These are phyloP conservation scores for Arabidopsis arenosa DNA, from an alignment of 345 rosid genomes.

Conservation along the genomic window DNA sequence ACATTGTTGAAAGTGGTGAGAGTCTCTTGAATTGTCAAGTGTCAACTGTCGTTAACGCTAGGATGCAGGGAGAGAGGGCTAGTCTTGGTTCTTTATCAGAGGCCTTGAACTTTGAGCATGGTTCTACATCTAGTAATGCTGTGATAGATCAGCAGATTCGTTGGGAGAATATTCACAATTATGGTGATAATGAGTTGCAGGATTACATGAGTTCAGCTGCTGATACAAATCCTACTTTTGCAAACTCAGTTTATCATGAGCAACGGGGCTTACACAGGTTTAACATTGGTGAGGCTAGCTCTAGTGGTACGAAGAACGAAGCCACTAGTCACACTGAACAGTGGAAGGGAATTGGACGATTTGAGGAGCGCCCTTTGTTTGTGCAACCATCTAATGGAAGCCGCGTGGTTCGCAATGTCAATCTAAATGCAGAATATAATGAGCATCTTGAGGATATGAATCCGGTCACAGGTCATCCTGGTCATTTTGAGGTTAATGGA, in stretches of 20 bases:
- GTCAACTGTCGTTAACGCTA: constrained; percentile 41
- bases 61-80: constrained; percentile 91
- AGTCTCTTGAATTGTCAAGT: constrained; percentile 33
- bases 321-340: constrained; percentile 47
- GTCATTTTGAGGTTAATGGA: constrained; percentile 48
- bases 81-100: constrained; percentile 76
- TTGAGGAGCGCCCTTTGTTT: constrained; percentile 60
- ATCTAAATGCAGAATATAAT: constrained; percentile 61
- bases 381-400: constrained; percentile 53
- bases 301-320: constrained; percentile 54
- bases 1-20: constrained; percentile 38
- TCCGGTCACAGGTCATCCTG: constrained; percentile 53
- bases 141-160: constrained; percentile 63
- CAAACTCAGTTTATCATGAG: constrained; percentile 59
- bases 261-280: constrained; percentile 56
- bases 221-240: constrained; percentile 46
- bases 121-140: constrained; percentile 68
- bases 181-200: constrained; percentile 53
- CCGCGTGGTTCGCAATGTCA: constrained; percentile 54
- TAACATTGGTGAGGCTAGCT: constrained; percentile 48
- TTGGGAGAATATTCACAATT: constrained; percentile 67
- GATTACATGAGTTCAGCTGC: constrained; percentile 58
- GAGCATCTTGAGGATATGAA: constrained; percentile 53
- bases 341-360: constrained; percentile 53
- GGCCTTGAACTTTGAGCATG: constrained; percentile 74